These are phyloP conservation scores for Backusella mclennaniae DNA, from an alignment of 192 early-diverging fungal genomes.

Conservation along the genomic window DNA sequence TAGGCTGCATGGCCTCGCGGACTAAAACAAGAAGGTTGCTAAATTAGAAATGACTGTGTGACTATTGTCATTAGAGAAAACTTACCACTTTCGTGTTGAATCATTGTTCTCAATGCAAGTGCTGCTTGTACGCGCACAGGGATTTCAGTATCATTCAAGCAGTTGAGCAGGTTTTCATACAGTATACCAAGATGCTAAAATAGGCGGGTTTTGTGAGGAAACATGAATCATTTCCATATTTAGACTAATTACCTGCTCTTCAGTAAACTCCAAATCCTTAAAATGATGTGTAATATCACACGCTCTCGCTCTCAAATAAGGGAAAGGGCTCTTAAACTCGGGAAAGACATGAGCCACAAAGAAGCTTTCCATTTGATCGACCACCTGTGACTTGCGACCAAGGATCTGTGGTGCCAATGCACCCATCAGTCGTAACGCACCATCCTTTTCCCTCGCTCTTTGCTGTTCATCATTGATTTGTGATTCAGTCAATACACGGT, in stretches of 20 bases:
- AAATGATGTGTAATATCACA: slow-evolving; percentile 52
- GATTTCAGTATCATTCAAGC: slow-evolving; percentile 75
- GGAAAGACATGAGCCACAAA: slow-evolving; percentile 84
- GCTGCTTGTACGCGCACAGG: slow-evolving; percentile 90
- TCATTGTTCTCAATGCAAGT: slow-evolving; percentile 75
- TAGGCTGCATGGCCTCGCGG: slow-evolving; percentile 69
- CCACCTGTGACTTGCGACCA: slow-evolving; percentile 43
- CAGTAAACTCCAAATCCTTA: slow-evolving; percentile 60
- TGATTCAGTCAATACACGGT: slow-evolving; percentile 68
- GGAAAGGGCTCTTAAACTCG: slow-evolving; percentile 82
- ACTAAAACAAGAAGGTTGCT: slow-evolving; percentile 29
- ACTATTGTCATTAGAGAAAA: neutral
- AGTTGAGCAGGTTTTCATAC: slow-evolving; percentile 51
- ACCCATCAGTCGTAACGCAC: slow-evolving; percentile 85
- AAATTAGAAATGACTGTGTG: too few relatives aligned
- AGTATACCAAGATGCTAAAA: slow-evolving; percentile 30
- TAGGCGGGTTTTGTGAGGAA: too few relatives aligned
- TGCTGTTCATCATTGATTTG: slow-evolving; percentile 55
- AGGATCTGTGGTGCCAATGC: slow-evolving; percentile 65
- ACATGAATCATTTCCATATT: too few relatives aligned
- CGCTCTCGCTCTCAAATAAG: slow-evolving; percentile 76
- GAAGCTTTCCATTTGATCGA: slow-evolving; percentile 77
- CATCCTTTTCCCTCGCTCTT: slow-evolving; percentile 81
- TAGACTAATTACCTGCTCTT: slow-evolving; percentile 43
- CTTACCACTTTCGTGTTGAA: slow-evolving; percentile 62